Conservation (phyloP, 345 rosid genomes). For the Acer yangbiense region DNA sequence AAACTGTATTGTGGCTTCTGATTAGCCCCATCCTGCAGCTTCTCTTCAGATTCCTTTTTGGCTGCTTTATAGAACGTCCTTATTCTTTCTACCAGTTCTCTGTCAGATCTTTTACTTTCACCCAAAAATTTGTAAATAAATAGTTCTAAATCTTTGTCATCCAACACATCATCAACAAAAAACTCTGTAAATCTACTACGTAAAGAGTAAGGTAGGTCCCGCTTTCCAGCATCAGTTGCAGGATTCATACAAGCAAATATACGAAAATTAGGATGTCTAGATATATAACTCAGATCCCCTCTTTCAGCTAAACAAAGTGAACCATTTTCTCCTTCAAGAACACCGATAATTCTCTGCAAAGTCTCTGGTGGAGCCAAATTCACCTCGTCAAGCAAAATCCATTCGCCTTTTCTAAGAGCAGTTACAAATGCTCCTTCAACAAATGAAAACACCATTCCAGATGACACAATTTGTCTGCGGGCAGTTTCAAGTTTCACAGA, state of each 20-base stretch:
- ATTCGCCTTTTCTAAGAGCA: slow-evolving; percentile 84
- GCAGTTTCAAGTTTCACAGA: slow-evolving; percentile 56
- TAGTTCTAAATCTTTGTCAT: slow-evolving; percentile 69
- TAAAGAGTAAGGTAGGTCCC: slow-evolving; percentile 77
- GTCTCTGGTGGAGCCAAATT: slow-evolving; percentile 96
- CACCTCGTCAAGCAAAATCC: slow-evolving; percentile 98
- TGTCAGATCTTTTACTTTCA: slow-evolving; percentile 46
- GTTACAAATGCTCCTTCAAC: slow-evolving; percentile 96
- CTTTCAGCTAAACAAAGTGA: slow-evolving; percentile 96
- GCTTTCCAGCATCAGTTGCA: slow-evolving; percentile 98
- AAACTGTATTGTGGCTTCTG: slow-evolving; percentile 97
- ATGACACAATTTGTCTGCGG: slow-evolving; percentile 55
- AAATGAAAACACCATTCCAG: slow-evolving; percentile 89
- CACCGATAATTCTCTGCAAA: slow-evolving; percentile 84
- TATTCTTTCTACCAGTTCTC: slow-evolving; percentile 53
- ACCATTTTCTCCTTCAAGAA: slow-evolving; percentile 89
- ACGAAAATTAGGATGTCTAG: slow-evolving; percentile 76
- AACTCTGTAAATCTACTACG: slow-evolving; percentile 88
- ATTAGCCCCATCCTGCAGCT: slow-evolving; percentile 98
- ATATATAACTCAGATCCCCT: slow-evolving; percentile 72
- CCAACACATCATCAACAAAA: slow-evolving; percentile 80
- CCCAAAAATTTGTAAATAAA: slow-evolving; percentile 72
- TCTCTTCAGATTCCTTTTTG: slow-evolving; percentile 74
- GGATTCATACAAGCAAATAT: slow-evolving; percentile 98
- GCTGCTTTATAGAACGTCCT: slow-evolving; percentile 76